Percentiles rank a stretch among this genome's conserved stretches.
These are phyloP conservation scores for Starmerella kuoi DNA, from an alignment of 805 yeast species.

Conservation along the genomic window DNA sequence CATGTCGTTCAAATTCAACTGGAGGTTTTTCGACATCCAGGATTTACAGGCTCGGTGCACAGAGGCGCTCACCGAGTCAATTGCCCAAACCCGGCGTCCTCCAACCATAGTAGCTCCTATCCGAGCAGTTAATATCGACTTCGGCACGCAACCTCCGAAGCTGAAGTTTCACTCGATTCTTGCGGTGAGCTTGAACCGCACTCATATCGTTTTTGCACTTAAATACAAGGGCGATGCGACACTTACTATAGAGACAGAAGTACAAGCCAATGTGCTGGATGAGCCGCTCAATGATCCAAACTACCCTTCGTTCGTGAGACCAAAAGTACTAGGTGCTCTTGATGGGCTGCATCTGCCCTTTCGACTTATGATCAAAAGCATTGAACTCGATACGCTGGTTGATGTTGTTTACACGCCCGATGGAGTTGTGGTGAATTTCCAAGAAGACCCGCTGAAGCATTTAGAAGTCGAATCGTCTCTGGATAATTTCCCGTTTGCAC, in stretches of 20 bases:
- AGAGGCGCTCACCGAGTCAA: conserved; percentile 25
- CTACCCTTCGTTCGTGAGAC: conserved; percentile 22
- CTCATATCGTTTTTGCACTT: conserved; percentile 49
- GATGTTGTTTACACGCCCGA: conserved; percentile 26
- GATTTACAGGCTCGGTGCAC: conserved; percentile 50
- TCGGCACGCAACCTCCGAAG: conserved; percentile 62
- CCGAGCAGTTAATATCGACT: conserved; percentile 51
- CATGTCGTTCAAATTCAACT: conserved; percentile 49
- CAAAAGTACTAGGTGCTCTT: conserved; percentile 22
- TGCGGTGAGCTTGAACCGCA: conserved; percentile 47
- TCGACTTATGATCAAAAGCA: conserved; percentile 20
- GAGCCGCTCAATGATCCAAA: conserved; percentile 30
- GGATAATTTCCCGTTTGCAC: conserved; percentile 27
- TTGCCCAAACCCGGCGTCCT: conserved; percentile 27
- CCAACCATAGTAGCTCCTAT: conserved; percentile 34
- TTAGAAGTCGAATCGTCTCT: conserved; percentile 25
- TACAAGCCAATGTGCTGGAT: conserved; percentile 58
- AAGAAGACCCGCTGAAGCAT: conserved; percentile 25
- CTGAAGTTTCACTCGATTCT: conserved; percentile 53
- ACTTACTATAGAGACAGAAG: conserved; percentile 56
- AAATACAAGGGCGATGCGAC: conserved; percentile 65
- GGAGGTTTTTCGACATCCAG: conserved; percentile 62
- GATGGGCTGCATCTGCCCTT: conserved; percentile 26
- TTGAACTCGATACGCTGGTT: conserved; percentile 25
- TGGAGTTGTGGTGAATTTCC: conserved; percentile 26